A percentile compares a stretch with the other conserved stretches of the same genome.
Conservation (phyloP, 441 rosid species). For the Adansonia gregorii region DNA sequence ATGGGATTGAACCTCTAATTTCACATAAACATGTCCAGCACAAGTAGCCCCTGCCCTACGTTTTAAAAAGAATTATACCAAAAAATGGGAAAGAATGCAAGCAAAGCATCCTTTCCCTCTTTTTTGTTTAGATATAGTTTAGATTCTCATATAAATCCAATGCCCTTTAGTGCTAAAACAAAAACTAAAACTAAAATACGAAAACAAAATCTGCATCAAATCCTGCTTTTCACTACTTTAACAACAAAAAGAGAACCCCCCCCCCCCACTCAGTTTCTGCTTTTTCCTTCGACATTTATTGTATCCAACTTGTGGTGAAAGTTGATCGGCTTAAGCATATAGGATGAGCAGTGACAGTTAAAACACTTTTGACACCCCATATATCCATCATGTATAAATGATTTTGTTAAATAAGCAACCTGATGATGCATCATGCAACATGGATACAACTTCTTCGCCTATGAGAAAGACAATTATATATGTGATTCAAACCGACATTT, state of each 20-base stretch:
- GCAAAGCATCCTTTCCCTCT: conserved; percentile 8
- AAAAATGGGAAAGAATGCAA: neutral
- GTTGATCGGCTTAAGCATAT: too few species aligned
- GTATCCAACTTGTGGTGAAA: too few species aligned
- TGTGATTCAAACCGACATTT: neutral
- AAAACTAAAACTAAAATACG: neutral
- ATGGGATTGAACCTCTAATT: neutral
- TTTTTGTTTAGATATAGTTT: conserved; percentile 24
- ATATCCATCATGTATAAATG: neutral
- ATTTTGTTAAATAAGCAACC: neutral
- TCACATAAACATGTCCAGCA: neutral
- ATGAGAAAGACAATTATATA: neutral
- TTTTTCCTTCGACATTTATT: neutral
- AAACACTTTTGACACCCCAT: neutral
- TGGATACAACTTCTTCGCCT: neutral
- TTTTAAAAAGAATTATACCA: conserved; percentile 1
- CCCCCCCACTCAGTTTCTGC: neutral
- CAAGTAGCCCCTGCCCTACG: conserved; percentile 4
- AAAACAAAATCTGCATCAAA: conserved; percentile 16
- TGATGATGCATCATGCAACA: neutral
- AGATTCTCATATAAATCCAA: neutral
- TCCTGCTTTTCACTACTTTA: neutral
- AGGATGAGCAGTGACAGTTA: too few species aligned
- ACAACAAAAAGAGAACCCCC: conserved; percentile 10
- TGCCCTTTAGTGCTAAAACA: neutral